Percentiles rank a stretch among this genome's conserved stretches.
phyloP scores from a whole-genome alignment of 306 rosid genomes.

The Glycyrrhiza uralensis region DNA sequence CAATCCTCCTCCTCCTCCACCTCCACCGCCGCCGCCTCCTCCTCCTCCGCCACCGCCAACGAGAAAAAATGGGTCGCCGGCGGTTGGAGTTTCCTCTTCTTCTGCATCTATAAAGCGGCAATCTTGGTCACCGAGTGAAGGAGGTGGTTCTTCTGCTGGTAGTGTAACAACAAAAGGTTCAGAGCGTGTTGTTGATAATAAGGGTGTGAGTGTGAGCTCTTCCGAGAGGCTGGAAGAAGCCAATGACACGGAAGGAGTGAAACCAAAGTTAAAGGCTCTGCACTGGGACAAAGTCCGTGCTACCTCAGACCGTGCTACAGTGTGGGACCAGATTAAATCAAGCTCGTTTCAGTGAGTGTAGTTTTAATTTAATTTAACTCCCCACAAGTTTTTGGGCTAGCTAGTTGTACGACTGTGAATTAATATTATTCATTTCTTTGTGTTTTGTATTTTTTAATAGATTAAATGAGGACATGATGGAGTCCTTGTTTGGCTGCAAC shows the following conservation, averaged over 20 bases:
- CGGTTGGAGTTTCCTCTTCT: slow-evolving; percentile 11
- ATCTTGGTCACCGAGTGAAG: slow-evolving; percentile 32
- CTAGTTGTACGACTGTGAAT: background rate
- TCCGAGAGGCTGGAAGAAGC: slow-evolving; percentile 60
- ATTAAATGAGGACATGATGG: slow-evolving; percentile 99
- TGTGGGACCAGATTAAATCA: slow-evolving; percentile 97
- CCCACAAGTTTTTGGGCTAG: background rate
- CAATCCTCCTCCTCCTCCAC: slow-evolving; percentile 30
- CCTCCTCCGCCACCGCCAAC: slow-evolving; percentile 30
- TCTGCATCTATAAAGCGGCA: slow-evolving; percentile 31
- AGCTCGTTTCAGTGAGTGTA: slow-evolving; percentile 90
- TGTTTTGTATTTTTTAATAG: slow-evolving; percentile 36
- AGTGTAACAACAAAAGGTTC: slow-evolving; percentile 33
- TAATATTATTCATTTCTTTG: slow-evolving; percentile 11
- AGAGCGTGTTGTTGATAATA: slow-evolving; percentile 22
- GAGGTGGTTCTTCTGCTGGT: slow-evolving; percentile 19
- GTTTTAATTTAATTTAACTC: background rate
- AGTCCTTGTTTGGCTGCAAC: slow-evolving; percentile 83
- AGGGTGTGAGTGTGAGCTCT: slow-evolving; percentile 28
- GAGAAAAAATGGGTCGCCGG: slow-evolving; percentile 30
- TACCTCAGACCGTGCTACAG: slow-evolving; percentile 89
- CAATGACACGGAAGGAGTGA: slow-evolving; percentile 65
- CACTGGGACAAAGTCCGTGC: slow-evolving; percentile 99
- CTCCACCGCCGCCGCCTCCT: slow-evolving; percentile 23
- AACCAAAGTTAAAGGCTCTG: slow-evolving; percentile 82